A percentile compares a stretch with the other conserved stretches of the same genome.
Conservation (phyloP, 164 flowering plant genomes). For the Dillenia turbinata region DNA sequence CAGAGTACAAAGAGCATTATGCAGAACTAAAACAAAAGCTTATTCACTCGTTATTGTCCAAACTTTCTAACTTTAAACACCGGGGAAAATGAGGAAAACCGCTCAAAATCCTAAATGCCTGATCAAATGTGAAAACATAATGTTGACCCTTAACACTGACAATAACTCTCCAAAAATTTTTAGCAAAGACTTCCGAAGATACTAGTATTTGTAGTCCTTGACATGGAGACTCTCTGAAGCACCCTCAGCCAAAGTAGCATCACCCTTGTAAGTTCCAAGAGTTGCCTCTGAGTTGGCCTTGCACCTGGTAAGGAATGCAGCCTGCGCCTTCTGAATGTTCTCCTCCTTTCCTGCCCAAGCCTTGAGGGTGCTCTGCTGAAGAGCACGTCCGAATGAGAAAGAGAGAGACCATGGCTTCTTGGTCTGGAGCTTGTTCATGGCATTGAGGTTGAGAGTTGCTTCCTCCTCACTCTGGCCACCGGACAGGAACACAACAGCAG, state of each 20-base stretch:
- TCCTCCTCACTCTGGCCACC: slow-evolving; percentile 87
- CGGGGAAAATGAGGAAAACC: too few species aligned
- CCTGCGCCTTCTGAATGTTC: slow-evolving; percentile 54
- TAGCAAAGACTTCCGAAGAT: too few species aligned
- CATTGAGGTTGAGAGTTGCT: slow-evolving; percentile 64
- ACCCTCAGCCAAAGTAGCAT: slow-evolving; percentile 49
- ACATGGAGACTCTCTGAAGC: slow-evolving; percentile 78
- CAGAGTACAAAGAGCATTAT: too few species aligned
- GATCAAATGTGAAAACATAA: too few species aligned
- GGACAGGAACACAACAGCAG: slow-evolving; percentile 70
- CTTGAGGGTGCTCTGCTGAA: slow-evolving; percentile 80
- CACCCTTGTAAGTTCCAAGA: slow-evolving; percentile 68
- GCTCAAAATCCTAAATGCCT: too few species aligned
- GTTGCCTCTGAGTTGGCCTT: slow-evolving; percentile 85
- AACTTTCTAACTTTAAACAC: too few species aligned
- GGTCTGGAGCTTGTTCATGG: slow-evolving; percentile 64
- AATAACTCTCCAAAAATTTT: too few species aligned
- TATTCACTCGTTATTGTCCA: too few species aligned
- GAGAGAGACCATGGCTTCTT: slow-evolving; percentile 81
- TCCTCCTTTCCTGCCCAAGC: slow-evolving; percentile 75
- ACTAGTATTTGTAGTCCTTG: slow-evolving; percentile 73
- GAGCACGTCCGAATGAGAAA: slow-evolving; percentile 77
- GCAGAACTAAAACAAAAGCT: too few species aligned
- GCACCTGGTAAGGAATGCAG: slow-evolving; percentile 53
- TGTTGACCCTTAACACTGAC: too few species aligned